Evolutionary conservation across 2,329 filamentous ascomycete genomes (phyloP).

Genomic region (Alternaria hordeiaustralica): DNA sequence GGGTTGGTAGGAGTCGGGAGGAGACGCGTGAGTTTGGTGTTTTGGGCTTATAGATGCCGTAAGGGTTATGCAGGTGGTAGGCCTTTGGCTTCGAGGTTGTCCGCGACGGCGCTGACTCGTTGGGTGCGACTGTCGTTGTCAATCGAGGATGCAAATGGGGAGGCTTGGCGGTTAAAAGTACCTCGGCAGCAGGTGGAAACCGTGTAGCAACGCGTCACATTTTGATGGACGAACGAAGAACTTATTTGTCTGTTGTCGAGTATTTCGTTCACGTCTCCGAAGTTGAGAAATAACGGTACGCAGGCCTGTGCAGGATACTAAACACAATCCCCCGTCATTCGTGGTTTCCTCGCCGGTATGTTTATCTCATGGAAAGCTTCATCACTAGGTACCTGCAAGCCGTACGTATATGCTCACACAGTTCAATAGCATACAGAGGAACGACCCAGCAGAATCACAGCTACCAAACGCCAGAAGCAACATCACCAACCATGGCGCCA

Average conservation of each 20-base stretch:
- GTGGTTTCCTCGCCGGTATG: background rate
- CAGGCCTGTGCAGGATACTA: background rate
- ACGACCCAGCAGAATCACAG: background rate
- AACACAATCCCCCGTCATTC: background rate
- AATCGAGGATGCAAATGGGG: background rate
- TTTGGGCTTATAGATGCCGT: background rate
- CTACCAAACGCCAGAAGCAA: background rate
- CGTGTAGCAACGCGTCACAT: background rate
- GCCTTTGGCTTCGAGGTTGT: background rate
- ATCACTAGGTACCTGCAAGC: background rate
- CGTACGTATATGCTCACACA: background rate
- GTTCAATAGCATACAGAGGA: background rate
- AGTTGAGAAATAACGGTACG: background rate
- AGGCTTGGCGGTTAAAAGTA: background rate
- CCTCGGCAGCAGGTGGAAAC: background rate
- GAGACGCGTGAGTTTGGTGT: background rate
- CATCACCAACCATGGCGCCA: conserved; percentile 12
- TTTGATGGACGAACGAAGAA: background rate
- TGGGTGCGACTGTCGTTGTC: background rate
- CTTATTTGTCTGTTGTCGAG: background rate
- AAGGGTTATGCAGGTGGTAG: background rate
- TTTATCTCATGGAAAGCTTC: background rate
- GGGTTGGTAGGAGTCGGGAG: background rate
- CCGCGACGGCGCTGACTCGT: background rate
- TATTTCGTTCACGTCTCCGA: background rate